Conservation (phyloP, 2,329 filamentous ascomycete genomes). For the Magnaporthiopsis poae region DNA sequence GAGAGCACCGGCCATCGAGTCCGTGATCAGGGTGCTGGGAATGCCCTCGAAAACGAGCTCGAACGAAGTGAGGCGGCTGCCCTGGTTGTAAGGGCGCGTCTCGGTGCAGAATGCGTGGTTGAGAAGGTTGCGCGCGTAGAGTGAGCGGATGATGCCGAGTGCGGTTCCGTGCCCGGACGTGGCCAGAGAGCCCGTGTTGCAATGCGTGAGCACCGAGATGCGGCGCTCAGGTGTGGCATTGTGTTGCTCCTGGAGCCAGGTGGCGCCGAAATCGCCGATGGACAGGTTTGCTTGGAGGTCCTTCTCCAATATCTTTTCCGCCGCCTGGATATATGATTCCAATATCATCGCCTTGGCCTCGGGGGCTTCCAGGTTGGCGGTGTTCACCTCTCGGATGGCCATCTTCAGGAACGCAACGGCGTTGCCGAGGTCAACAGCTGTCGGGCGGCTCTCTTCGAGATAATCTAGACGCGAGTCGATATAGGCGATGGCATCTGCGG, state of each 20-base stretch:
- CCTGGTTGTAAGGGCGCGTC: conserved; percentile 95
- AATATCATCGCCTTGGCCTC: conserved; percentile 47
- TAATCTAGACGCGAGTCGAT: conserved; percentile 74
- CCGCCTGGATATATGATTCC: conserved; percentile 63
- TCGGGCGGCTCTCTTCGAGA: conserved; percentile 79
- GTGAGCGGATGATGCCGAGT: conserved; percentile 79
- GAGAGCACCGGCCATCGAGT: conserved; percentile 36
- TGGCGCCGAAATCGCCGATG: conserved; percentile 74
- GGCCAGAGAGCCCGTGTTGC: conserved; percentile 92
- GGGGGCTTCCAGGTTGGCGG: conserved; percentile 24
- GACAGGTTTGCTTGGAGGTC: conserved; percentile 79
- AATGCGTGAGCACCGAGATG: conserved; percentile 87
- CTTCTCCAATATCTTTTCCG: conserved; percentile 76
- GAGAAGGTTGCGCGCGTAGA: conserved; percentile 57
- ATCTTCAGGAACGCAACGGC: conserved; percentile 71
- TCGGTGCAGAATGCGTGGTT: conserved; percentile 90
- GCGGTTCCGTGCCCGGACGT: conserved; percentile 97
- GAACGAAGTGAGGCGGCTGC: conserved; percentile 85
- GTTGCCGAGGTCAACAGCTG: conserved; percentile 88
- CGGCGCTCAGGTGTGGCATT: conserved; percentile 36
- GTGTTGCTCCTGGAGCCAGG: conserved; percentile 64
- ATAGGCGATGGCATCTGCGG: conserved; percentile 54
- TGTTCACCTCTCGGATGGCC: conserved; percentile 43
- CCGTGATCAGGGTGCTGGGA: conserved; percentile 77
- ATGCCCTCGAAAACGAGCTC: conserved; percentile 92